A percentile compares a stretch with the other conserved stretches of the same genome.
These are phyloP conservation scores for Dalbergia oliveri DNA, from an alignment of 306 rosid species.

Conservation along the genomic window DNA sequence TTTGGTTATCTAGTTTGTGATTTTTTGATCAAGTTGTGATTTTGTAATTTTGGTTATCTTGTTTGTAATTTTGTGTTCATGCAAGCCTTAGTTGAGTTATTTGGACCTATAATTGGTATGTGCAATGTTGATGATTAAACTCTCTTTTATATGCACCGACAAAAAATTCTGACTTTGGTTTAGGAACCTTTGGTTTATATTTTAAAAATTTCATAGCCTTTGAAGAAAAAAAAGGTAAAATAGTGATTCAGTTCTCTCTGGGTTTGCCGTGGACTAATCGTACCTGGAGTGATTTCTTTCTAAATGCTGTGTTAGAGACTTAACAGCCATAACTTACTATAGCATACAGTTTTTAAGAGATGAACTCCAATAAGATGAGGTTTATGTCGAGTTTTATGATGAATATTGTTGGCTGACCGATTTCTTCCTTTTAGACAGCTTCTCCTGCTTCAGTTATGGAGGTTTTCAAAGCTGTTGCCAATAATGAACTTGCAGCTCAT, in stretches of 20 bases:
- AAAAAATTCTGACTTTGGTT: neutral
- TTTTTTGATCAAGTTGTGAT: neutral
- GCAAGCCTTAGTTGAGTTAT: constrained; percentile 9
- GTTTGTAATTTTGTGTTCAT: neutral
- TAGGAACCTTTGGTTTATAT: constrained; percentile 26
- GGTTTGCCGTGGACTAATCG: neutral
- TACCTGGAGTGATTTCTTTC: constrained; percentile 23
- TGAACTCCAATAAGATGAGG: constrained; percentile 14
- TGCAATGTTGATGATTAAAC: neutral
- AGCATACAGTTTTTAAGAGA: constrained; percentile 1
- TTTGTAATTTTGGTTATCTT: too few relatives aligned
- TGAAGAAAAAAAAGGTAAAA: constrained; percentile 26
- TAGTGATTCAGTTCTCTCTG: constrained; percentile 7
- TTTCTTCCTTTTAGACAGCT: constrained; percentile 57
- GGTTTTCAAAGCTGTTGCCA: constrained; percentile 68
- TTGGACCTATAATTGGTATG: constrained; percentile 2
- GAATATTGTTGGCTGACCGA: constrained; percentile 29
- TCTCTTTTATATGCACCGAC: neutral
- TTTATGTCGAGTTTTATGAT: constrained; percentile 21
- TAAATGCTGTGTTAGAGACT: neutral
- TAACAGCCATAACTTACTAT: neutral
- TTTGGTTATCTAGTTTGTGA: neutral
- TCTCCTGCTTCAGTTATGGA: constrained; percentile 72
- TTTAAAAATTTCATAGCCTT: neutral
- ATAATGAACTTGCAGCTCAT: constrained; percentile 57